Percentiles rank a stretch among this genome's conserved stretches.
phyloP scores from a whole-genome alignment of 495 filamentous ascomycete genomes.

The Articulospora tetracladia region DNA sequence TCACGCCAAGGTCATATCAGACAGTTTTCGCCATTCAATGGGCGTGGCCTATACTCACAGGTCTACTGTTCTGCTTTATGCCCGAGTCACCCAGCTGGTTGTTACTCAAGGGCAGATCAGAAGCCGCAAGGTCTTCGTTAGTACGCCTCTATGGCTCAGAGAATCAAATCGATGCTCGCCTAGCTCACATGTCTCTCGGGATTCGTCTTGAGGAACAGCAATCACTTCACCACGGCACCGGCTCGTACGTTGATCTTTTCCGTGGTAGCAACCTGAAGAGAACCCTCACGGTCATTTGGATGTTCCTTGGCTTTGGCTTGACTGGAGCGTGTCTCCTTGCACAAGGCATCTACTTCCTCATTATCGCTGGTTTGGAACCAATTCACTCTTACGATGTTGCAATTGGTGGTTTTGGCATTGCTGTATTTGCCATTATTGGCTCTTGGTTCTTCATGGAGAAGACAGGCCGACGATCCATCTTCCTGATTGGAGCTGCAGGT shows the following conservation, averaged over 20 bases:
- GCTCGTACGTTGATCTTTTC: conserved; percentile 24
- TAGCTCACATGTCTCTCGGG: conserved; percentile 15
- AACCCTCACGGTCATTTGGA: conserved; percentile 26
- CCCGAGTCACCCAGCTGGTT: conserved; percentile 34
- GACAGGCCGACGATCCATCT: conserved; percentile 11
- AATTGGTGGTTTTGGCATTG: conserved; percentile 29
- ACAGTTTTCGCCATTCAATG: conserved; percentile 54
- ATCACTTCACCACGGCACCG: conserved; percentile 12
- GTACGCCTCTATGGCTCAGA: conserved; percentile 2
- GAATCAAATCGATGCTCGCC: conserved; percentile 10
- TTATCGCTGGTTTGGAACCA: conserved; percentile 30
- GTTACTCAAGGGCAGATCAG: conserved; percentile 1
- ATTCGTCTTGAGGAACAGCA: conserved; percentile 25
- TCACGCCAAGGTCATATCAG: conserved; percentile 33
- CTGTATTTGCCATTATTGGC: conserved; percentile 32
- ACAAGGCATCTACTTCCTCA: conserved; percentile 29
- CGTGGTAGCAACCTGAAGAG: conserved; percentile 26
- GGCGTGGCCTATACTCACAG: conserved; percentile 45
- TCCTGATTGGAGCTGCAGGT: conserved; percentile 5
- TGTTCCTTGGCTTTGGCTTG: conserved; percentile 24
- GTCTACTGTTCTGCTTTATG: conserved; percentile 34
- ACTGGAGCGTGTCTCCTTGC: conserved; percentile 25
- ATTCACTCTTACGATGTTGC: conserved; percentile 42
- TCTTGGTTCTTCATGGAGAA: conserved; percentile 25
- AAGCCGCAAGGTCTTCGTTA: conserved; percentile 2